Evolutionary conservation across 2,329 filamentous ascomycete species (phyloP).

Genomic region (Herpotrichia juniperi): DNA sequence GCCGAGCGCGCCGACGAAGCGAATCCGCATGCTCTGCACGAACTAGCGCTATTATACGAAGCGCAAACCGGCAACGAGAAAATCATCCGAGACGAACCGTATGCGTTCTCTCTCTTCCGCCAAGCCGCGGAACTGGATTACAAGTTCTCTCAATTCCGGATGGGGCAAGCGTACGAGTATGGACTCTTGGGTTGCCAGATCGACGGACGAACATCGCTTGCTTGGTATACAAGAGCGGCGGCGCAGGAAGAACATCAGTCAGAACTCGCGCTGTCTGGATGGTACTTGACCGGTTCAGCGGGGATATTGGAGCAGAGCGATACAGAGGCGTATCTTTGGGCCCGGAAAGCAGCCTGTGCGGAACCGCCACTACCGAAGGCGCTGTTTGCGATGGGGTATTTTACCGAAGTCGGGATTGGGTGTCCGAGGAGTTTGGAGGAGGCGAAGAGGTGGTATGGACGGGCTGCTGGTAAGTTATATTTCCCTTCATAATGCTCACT

Average conservation of each 20-base stretch:
- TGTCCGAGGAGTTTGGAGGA: constrained; percentile 86
- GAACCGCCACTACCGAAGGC: constrained; percentile 81
- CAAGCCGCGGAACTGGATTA: constrained; percentile 89
- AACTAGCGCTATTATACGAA: constrained; percentile 72
- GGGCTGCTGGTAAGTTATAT: constrained; percentile 82
- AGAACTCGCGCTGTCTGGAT: constrained; percentile 65
- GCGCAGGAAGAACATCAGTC: constrained; percentile 93
- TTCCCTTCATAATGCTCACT: neutral
- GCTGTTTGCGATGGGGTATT: constrained; percentile 98
- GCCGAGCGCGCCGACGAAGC: constrained; percentile 86
- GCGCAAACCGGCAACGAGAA: constrained; percentile 67
- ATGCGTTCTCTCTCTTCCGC: constrained; percentile 80
- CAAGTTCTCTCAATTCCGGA: constrained; percentile 90
- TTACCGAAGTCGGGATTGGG: constrained; percentile 93
- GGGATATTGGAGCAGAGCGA: constrained; percentile 90
- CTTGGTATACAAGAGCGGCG: constrained; percentile 92
- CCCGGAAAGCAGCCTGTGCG: constrained; percentile 86
- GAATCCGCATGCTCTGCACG: constrained; percentile 94
- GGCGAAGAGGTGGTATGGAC: constrained; percentile 97
- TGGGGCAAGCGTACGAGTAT: constrained; percentile 90
- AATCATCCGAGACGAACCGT: constrained; percentile 79
- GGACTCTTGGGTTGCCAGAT: constrained; percentile 82
- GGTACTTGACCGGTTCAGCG: constrained; percentile 92
- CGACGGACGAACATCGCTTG: constrained; percentile 83
- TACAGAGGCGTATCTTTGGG: constrained; percentile 96